These are phyloP conservation scores for Colletotrichum chrysophilum DNA, from an alignment of 2,329 filamentous ascomycete genomes.

Conservation along the genomic window DNA sequence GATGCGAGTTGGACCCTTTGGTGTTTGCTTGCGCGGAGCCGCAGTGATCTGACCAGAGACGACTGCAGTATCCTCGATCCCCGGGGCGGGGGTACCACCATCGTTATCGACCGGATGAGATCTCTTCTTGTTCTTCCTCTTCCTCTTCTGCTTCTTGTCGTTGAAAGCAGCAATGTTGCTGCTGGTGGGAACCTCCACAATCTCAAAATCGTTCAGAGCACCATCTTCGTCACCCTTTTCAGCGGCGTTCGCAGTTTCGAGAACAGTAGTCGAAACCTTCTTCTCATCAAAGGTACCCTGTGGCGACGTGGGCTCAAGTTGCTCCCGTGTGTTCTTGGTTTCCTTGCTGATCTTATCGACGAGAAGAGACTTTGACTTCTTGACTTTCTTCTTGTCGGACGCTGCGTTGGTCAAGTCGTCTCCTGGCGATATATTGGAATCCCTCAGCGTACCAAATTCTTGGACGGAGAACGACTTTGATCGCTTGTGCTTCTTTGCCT, in stretches of 20 bases:
- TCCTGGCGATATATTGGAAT: neutral
- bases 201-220: neutral
- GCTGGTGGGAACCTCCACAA: neutral
- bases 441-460: neutral
- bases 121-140: neutral
- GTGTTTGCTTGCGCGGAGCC: neutral
- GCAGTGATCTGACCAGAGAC: neutral
- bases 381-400: neutral
- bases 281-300: neutral
- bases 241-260: neutral
- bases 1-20: neutral
- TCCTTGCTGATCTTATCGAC: neutral
- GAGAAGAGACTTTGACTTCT: neutral
- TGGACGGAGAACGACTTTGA: neutral
- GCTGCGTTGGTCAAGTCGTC: neutral
- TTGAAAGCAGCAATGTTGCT: neutral
- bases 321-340: neutral
- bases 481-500: neutral
- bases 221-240: neutral
- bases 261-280: neutral
- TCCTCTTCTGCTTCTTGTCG: neutral
- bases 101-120: neutral
- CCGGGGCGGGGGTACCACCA: neutral
- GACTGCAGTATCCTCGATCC: neutral
- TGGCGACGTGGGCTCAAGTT: neutral